Conservation (phyloP, 140 eudicot genomes). For the Ambrosia hybrid region DNA sequence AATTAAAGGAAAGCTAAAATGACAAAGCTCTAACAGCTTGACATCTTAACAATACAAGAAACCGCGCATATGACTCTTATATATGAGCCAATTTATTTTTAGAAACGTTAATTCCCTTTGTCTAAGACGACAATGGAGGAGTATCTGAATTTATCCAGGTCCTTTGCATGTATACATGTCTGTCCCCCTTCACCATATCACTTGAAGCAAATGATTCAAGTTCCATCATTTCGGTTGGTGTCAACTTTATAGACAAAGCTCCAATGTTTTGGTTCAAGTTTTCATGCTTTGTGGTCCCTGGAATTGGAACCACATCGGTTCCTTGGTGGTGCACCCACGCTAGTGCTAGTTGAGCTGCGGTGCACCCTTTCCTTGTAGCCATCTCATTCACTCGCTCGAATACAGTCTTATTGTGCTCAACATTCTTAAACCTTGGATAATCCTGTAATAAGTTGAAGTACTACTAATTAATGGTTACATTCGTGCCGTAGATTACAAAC, state of each 20-base stretch:
- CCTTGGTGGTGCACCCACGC: conserved; percentile 64
- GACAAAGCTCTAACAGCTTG: too few species aligned
- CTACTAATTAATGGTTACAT: neutral
- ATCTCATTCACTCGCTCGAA: conserved; percentile 35
- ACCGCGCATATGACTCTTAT: neutral
- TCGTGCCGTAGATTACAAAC: too few species aligned
- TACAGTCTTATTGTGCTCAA: conserved; percentile 41
- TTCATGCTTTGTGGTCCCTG: conserved; percentile 49
- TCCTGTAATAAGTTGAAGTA: conserved; percentile 8
- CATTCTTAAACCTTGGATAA: conserved; percentile 46
- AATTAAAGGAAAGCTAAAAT: too few species aligned
- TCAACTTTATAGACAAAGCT: conserved; percentile 48
- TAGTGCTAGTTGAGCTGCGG: conserved; percentile 49
- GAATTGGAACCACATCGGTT: conserved; percentile 44
- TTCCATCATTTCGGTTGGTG: conserved; percentile 37
- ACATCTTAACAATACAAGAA: too few species aligned
- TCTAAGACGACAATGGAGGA: neutral
- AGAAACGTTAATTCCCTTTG: neutral
- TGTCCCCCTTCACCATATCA: conserved; percentile 47
- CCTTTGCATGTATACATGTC: conserved; percentile 20
- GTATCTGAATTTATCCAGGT: conserved; percentile 10
- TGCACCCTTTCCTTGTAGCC: conserved; percentile 43
- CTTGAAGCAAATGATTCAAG: conserved; percentile 5
- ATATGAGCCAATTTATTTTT: neutral
- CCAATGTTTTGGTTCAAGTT: conserved; percentile 47